Percentiles rank a stretch among this genome's conserved stretches.
These are phyloP conservation scores for Umbellularia californica DNA, from an alignment of 164 flowering plant genomes.

Conservation along the genomic window DNA sequence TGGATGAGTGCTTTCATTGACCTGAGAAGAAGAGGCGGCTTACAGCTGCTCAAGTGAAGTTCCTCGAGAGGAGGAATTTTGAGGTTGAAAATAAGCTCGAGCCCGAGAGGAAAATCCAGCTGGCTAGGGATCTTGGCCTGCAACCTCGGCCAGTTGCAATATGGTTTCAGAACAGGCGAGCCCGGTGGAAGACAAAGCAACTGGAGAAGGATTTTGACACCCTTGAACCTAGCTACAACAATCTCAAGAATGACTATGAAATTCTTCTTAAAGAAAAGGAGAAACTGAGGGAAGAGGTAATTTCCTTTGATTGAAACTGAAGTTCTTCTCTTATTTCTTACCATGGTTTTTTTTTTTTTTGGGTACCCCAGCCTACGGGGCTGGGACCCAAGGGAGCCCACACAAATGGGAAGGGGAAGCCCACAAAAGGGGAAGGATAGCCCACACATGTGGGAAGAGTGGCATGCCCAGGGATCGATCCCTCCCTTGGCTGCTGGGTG, in stretches of 20 bases:
- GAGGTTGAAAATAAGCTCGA: constrained; percentile 80
- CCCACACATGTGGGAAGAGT: no score
- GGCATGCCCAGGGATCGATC: no score
- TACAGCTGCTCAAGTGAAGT: constrained; percentile 50
- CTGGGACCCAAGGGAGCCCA: no score
- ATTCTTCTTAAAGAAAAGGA: constrained; percentile 58
- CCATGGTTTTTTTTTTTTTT: no score
- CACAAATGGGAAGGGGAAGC: no score
- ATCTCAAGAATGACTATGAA: constrained; percentile 58
- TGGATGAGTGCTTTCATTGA: constrained; percentile 54
- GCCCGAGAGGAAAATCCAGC: constrained; percentile 69
- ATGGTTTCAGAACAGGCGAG: constrained; percentile 54
- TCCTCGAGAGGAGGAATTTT: constrained; percentile 62
- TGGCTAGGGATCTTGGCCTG: constrained; percentile 68
- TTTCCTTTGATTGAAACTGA: no score
- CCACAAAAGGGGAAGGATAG: no score
- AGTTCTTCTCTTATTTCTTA: no score
- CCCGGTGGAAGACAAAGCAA: constrained; percentile 50
- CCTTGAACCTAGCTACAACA: constrained; percentile 34
- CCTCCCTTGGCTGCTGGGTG: no score
- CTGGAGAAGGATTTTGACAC: constrained; percentile 45
- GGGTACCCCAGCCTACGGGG: no score
- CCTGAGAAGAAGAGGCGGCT: constrained; percentile 84
- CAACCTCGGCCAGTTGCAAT: constrained; percentile 75
- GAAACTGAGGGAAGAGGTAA: constrained; percentile 55